Evolutionary conservation across 2,329 filamentous ascomycete genomes (phyloP), one percentile per base, ranked within the genome.

Genomic region (Intubia oerlemansii): DNA sequence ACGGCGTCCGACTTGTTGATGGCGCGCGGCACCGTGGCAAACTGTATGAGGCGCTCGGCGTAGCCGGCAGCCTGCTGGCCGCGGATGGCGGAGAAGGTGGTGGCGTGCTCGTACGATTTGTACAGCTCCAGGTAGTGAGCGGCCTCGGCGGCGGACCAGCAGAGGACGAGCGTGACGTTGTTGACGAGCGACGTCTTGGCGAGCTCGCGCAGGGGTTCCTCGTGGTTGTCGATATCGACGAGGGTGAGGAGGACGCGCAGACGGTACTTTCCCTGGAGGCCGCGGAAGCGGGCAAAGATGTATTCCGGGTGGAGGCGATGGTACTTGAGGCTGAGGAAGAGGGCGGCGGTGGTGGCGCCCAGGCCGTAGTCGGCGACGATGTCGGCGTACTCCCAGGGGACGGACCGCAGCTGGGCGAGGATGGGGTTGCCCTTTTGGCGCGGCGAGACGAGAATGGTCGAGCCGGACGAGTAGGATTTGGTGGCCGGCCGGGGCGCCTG

Each of bases 301-400:
- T 98, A 98, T 51, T 98, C 88, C 1, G 88, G 88, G 45, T 98
- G 88, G 29, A 98, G 62, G 17, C 85, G 80, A 50, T 98, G 88
- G 50, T 98, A 98, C 50, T 95, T 98, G 31, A 98, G 64, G 27
- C 80, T 62, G 24, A 98, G 57, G 46, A 95, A 98, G 5, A 98
- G 61, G 1, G 80, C 84, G 43, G 85, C 92, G 6, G 84, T 91
- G 0, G 82, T 91, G 24, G 66, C 47, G 0, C 88, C 85, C 15
- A 95, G 59, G 7, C 85, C 75, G 48, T 90, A 98, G 52, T 98
- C 88, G 18, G 85, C 80, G 2, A 77, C 74, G n/a, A 92, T 92
- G 44, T 95, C 85, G 36, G 80, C 84, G 50, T 92, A 95, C 51
- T 98, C 88, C 88, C 88, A 98, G 1, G 82, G 67, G 33, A 90